Percentiles rank a stretch among this genome's conserved stretches.
phyloP scores from a whole-genome alignment of 768 basidiomycete species.

The Tephrocybe sp. region DNA sequence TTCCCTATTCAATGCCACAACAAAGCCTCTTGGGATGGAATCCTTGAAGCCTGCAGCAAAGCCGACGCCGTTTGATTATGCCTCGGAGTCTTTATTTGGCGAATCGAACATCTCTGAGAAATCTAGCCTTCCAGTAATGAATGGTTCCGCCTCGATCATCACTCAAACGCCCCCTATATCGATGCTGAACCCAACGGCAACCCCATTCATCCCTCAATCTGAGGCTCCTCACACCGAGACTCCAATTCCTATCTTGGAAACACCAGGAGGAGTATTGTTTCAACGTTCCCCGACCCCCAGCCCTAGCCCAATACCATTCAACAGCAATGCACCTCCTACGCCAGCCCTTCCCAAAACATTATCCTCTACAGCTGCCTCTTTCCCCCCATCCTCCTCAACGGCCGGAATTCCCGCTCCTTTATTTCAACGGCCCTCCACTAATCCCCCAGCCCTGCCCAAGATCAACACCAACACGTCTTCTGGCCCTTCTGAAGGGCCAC shows the following conservation, averaged over 20 bases:
- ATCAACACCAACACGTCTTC: conserved; percentile 22
- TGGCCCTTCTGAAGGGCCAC: conserved; percentile 7
- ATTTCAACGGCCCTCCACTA: conserved; percentile 17
- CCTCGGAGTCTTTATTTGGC: not conserved
- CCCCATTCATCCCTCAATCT: conserved; percentile 23
- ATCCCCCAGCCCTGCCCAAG: conserved; percentile 21
- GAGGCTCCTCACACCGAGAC: not conserved
- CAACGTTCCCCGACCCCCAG: conserved; percentile 16
- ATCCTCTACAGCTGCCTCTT: conserved; percentile 5
- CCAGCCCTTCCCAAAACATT: conserved; percentile 16
- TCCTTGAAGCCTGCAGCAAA: conserved; percentile 10
- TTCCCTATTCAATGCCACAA: not conserved
- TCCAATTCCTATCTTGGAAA: not conserved
- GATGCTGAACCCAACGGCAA: conserved; percentile 19
- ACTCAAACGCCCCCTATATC: not conserved
- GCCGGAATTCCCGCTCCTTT: conserved; percentile 9
- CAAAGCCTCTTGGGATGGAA: not conserved
- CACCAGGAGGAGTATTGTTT: not conserved
- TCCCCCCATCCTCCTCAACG: conserved; percentile 4
- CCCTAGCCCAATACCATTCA: conserved; percentile 13
- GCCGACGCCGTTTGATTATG: conserved; percentile 5
- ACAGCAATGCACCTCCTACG: conserved; percentile 10
- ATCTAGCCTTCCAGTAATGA: not conserved
- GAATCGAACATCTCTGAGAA: not conserved
- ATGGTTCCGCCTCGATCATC: not conserved